Percentiles rank a stretch among this genome's conserved stretches.
phyloP scores from a whole-genome alignment of 2,329 filamentous ascomycete genomes.

The Fusarium virguliforme region DNA sequence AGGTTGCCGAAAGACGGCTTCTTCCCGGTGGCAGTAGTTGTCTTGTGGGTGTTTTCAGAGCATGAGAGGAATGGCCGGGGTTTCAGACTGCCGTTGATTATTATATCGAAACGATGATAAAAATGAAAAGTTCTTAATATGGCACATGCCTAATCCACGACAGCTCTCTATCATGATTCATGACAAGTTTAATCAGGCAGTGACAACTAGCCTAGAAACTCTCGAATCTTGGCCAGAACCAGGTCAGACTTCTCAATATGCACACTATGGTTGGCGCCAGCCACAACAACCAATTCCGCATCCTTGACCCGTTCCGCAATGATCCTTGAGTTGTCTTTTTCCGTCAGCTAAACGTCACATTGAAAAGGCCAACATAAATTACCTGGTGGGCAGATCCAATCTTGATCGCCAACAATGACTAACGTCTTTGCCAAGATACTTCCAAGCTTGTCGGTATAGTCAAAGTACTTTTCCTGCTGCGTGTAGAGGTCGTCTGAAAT shows the following conservation, averaged over 20 bases:
- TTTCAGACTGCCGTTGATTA: neutral
- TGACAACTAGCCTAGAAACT: conserved; percentile 12
- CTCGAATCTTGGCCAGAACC: conserved; percentile 30
- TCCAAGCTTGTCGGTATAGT: conserved; percentile 27
- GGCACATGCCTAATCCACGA: too few relatives aligned
- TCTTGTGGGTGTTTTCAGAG: neutral
- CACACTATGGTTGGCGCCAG: conserved; percentile 39
- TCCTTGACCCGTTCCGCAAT: conserved; percentile 27
- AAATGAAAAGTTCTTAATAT: too few relatives aligned
- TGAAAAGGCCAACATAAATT: neutral
- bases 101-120: too few relatives aligned
- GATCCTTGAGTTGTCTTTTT: conserved; percentile 31
- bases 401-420: conserved; percentile 38
- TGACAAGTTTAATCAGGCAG: neutral
- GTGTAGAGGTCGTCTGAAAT: conserved; percentile 37
- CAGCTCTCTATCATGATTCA: too few relatives aligned
- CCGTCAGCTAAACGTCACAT: neutral
- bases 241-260: conserved; percentile 31
- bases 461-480: conserved; percentile 38
- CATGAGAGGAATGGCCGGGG: neutral
- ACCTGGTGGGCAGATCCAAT: conserved; percentile 43
- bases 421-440: conserved; percentile 32
- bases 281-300: conserved; percentile 32
- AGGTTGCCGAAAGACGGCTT: neutral
- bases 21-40: neutral